These are phyloP conservation scores for Populus nigra DNA, from an alignment of 345 rosid genomes.

Conservation along the genomic window DNA sequence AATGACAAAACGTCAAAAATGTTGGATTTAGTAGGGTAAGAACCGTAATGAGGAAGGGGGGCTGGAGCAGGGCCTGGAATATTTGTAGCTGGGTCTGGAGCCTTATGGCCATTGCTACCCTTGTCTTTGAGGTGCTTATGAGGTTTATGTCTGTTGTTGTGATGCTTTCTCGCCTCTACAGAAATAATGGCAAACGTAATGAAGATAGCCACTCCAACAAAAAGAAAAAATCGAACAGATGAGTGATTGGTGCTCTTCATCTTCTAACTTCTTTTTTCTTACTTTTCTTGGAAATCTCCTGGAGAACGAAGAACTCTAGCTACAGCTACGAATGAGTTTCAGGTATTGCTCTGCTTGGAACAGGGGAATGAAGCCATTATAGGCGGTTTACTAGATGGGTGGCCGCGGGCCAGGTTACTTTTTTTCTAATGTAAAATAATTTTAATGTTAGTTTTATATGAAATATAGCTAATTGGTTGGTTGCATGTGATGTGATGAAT, in stretches of 20 bases:
- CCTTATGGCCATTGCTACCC: conserved; percentile 9
- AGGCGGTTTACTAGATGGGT: conserved; percentile 28
- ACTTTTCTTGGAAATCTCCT: neutral
- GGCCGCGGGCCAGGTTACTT: no score
- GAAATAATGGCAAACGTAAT: conserved; percentile 24
- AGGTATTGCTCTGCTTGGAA: conserved; percentile 10
- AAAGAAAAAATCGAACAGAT: conserved; percentile 17
- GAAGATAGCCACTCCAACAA: conserved; percentile 16
- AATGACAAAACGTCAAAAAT: conserved; percentile 47
- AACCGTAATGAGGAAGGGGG: conserved; percentile 25
- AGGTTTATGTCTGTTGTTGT: conserved; percentile 29
- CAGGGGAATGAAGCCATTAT: conserved; percentile 26
- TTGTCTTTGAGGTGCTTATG: conserved; percentile 33
- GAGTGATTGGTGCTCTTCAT: conserved; percentile 34
- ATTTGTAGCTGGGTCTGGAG: conserved; percentile 10
- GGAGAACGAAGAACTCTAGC: neutral
- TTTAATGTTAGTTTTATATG: no score
- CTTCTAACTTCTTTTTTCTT: neutral
- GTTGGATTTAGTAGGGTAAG: conserved; percentile 15
- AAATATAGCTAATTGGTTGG: no score
- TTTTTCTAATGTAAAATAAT: no score
- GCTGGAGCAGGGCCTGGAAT: conserved; percentile 34
- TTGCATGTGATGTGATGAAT: no score
- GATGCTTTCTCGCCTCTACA: conserved; percentile 48
- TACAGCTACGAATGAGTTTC: neutral